Percentiles rank a stretch among this genome's conserved stretches.
Conservation (phyloP, 371 early-diverging fungal genomes). For the Zancudomyces culisetae region DNA sequence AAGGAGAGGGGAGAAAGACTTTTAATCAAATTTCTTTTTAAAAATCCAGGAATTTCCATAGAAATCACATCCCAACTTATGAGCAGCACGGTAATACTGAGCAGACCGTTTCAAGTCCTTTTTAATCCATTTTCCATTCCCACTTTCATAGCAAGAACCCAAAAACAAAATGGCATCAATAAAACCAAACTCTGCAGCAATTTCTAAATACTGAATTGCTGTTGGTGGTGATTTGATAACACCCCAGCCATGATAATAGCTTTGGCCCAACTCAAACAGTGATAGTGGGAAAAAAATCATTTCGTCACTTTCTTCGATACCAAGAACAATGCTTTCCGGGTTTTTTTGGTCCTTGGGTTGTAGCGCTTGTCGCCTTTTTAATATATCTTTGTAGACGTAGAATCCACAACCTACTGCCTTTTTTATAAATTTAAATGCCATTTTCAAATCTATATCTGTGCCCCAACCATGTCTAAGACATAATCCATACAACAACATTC, state of each 20-base stretch:
- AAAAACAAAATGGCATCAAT: conserved; percentile 73
- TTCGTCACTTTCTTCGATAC: too few relatives aligned
- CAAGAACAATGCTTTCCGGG: too few relatives aligned
- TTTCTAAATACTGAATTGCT: conserved; percentile 67
- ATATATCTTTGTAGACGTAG: conserved; percentile 21
- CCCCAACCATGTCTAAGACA: conserved; percentile 77
- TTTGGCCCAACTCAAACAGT: conserved; percentile 66
- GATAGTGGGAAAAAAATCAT: conserved; percentile 49
- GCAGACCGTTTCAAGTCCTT: conserved; percentile 60
- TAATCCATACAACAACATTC: conserved; percentile 69
- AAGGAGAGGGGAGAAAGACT: too few relatives aligned
- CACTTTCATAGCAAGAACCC: conserved; percentile 54
- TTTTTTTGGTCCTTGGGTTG: too few relatives aligned
- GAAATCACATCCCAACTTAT: conserved; percentile 52
- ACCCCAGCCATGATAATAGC: conserved; percentile 85
- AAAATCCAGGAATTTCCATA: conserved; percentile 88
- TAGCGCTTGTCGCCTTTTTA: conserved; percentile 14
- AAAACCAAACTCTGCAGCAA: conserved; percentile 73
- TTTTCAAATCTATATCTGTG: conserved; percentile 32
- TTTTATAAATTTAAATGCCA: conserved; percentile 50
- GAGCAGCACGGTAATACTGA: conserved; percentile 64
- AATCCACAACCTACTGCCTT: conserved; percentile 59
- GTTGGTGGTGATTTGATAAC: conserved; percentile 53
- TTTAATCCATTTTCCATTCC: conserved; percentile 68
- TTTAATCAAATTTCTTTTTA: conserved; percentile 54